Percentiles rank a stretch among this genome's conserved stretches.
These are phyloP conservation scores for Leucosporidium scottii DNA, from an alignment of 768 basidiomycete genomes.

Conservation along the genomic window DNA sequence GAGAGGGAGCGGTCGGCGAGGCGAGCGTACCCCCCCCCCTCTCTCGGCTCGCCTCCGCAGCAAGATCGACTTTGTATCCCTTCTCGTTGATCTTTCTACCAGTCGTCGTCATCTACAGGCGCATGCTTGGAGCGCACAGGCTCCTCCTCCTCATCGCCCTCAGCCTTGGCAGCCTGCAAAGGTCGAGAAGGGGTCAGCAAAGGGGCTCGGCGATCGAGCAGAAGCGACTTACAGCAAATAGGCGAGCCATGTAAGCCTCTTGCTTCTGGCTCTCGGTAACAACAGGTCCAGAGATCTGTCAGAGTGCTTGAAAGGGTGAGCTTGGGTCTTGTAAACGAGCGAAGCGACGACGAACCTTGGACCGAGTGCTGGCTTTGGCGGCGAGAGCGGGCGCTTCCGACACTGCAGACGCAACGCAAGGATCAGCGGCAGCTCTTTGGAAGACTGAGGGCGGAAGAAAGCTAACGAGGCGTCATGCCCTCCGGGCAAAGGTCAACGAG, in stretches of 20 bases:
- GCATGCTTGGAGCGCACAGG: constrained; percentile 28
- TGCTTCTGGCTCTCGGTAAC: constrained; percentile 42
- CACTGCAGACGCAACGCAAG: constrained; percentile 28
- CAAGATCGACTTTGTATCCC: no score
- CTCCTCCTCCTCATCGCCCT: constrained; percentile 15
- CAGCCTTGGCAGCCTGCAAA: constrained; percentile 39
- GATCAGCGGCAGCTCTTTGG: not conserved
- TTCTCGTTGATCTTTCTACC: constrained; percentile 4
- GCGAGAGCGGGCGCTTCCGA: constrained; percentile 42
- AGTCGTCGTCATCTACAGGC: constrained; percentile 39
- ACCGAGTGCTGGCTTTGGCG: constrained; percentile 33
- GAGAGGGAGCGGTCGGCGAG: no score
- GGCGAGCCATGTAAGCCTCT: constrained; percentile 39
- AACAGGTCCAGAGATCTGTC: constrained; percentile 34
- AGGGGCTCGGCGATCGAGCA: no score
- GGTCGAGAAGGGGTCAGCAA: no score
- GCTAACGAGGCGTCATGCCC: constrained; percentile 36
- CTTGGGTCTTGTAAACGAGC: no score
- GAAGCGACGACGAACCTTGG: constrained; percentile 13
- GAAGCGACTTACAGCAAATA: constrained; percentile 35
- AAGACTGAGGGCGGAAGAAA: not conserved
- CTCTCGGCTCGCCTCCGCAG: no score
- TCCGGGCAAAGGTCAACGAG: constrained; percentile 37
- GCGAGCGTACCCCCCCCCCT: no score
- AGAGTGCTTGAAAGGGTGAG: constrained; percentile 1